phyloP scores from a whole-genome alignment of 495 filamentous ascomycete species.

The Tetracladium setigerum region DNA sequence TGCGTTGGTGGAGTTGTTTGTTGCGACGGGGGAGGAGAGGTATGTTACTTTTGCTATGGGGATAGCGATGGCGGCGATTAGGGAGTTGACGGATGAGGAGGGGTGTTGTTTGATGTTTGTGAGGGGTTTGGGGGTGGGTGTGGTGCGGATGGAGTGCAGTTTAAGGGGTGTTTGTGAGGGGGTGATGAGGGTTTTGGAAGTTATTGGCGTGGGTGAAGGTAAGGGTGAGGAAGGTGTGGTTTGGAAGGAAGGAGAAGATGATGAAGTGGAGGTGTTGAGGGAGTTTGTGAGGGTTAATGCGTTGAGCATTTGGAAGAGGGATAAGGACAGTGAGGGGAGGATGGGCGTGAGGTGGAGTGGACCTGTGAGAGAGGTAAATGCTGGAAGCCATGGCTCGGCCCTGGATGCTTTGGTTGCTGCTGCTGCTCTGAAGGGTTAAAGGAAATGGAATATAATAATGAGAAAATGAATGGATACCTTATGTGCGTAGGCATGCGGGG shows the following conservation, averaged over 20 bases:
- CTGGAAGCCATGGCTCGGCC: constrained; percentile 58
- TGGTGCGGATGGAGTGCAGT: constrained; percentile 55
- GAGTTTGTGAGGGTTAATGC: constrained; percentile 54
- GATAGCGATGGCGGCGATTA: constrained; percentile 61
- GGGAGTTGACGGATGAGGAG: constrained; percentile 40
- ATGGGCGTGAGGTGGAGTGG: constrained; percentile 55
- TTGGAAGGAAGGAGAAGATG: constrained; percentile 55
- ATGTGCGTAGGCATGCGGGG: no score
- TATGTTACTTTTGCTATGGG: constrained; percentile 46
- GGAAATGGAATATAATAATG: background rate
- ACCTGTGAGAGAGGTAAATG: constrained; percentile 34
- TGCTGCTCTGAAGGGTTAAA: constrained; percentile 24
- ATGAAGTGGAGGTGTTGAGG: constrained; percentile 44
- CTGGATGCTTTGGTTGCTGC: constrained; percentile 66
- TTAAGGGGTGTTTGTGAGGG: constrained; percentile 78
- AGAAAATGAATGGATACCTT: no score
- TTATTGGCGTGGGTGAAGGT: no score
- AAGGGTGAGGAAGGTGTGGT: no score
- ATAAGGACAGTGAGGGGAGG: constrained; percentile 41
- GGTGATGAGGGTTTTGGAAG: no score
- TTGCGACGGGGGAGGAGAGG: constrained; percentile 28
- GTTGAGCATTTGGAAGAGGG: constrained; percentile 57
- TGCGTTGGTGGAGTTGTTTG: constrained; percentile 58
- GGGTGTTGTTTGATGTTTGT: constrained; percentile 62
- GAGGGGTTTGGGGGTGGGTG: constrained; percentile 62